phyloP scores from a whole-genome alignment of 1,284 basidiomycete genomes.

The Thelephora terrestris region DNA sequence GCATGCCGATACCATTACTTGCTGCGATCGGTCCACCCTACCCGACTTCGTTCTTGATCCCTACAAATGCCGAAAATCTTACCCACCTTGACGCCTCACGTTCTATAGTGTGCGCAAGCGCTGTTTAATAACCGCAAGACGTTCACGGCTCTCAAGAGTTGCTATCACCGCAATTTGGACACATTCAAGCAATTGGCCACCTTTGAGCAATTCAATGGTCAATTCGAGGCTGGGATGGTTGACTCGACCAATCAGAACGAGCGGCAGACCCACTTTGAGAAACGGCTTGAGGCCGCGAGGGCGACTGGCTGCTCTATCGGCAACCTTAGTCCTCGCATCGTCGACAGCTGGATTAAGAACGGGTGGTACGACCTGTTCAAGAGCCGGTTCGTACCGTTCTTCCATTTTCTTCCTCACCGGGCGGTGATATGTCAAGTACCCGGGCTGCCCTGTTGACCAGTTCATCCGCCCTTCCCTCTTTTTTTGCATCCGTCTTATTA shows the following conservation, averaged over 20 bases:
- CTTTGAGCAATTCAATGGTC: constrained; percentile 39
- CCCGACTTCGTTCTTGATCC: neutral
- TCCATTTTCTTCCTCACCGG: neutral
- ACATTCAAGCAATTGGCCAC: constrained; percentile 69
- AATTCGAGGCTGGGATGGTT: constrained; percentile 15
- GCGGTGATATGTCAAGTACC: neutral
- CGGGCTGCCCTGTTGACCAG: no score
- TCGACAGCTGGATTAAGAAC: constrained; percentile 65
- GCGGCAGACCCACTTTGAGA: constrained; percentile 54
- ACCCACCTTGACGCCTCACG: neutral
- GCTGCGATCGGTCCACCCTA: neutral
- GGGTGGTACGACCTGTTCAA: constrained; percentile 68
- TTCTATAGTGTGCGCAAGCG: constrained; percentile 46
- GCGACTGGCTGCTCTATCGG: constrained; percentile 56
- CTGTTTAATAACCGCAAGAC: constrained; percentile 66
- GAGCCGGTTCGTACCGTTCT: constrained; percentile 31
- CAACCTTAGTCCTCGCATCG: constrained; percentile 54
- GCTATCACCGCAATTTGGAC: constrained; percentile 72
- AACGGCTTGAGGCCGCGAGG: constrained; percentile 48
- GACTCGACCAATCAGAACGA: constrained; percentile 40
- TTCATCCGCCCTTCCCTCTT: neutral
- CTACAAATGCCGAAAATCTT: neutral
- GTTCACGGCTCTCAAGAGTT: constrained; percentile 70
- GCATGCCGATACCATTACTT: no score
- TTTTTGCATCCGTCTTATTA: neutral